Conservation (phyloP, 202 grass and related monocot genomes). For the Sporobolus alterniflorus region DNA sequence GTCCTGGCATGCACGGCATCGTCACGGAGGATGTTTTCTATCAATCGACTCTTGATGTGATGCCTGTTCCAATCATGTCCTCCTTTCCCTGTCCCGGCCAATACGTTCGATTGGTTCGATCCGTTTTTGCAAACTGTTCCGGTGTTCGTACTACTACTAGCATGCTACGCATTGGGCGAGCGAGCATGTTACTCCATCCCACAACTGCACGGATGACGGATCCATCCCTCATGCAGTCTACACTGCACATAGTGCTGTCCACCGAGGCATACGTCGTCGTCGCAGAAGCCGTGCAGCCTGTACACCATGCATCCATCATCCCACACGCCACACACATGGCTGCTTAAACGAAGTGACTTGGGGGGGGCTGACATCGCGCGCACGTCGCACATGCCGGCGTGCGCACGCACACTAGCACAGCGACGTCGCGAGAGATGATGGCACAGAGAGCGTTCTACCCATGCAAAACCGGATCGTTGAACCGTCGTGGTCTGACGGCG, state of each 20-base stretch:
- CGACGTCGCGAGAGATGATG: not conserved
- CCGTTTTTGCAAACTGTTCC: not conserved
- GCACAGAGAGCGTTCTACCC: not conserved
- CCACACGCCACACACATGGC: too few species aligned
- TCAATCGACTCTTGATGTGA: conserved; percentile 20
- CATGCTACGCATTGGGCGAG: too few species aligned
- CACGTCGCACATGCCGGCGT: not conserved
- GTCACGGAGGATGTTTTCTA: conserved; percentile 16
- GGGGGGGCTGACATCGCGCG: too few species aligned
- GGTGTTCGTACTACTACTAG: not conserved
- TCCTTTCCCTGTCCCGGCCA: not conserved
- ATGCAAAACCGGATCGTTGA: conserved; percentile 1
- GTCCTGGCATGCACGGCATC: not conserved
- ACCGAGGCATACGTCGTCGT: too few species aligned
- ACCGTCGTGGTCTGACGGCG: conserved; percentile 31
- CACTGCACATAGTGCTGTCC: too few species aligned
- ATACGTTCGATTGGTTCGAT: not conserved
- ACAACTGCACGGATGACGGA: too few species aligned
- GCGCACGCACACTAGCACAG: not conserved
- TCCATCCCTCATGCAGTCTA: too few species aligned
- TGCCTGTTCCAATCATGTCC: conserved; percentile 18
- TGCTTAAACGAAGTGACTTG: not conserved
- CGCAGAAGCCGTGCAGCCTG: too few species aligned
- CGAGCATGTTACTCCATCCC: too few species aligned
- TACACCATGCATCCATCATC: not conserved